Conservation (phyloP, 768 basidiomycete species). For the Paxillus rubicundulus region DNA sequence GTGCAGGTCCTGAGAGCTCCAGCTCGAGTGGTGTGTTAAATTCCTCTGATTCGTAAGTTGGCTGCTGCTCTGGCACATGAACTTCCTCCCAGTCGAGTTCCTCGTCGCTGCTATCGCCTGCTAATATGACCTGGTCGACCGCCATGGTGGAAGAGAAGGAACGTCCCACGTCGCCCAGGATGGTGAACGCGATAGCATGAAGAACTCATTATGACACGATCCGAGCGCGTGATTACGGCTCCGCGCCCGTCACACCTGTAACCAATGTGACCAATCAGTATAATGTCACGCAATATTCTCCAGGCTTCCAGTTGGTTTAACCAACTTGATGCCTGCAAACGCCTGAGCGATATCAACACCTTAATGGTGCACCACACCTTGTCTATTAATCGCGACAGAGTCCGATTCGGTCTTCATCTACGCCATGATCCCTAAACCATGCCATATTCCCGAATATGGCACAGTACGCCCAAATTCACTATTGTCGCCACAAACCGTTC, state of each 20-base stretch:
- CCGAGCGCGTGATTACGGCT: slow-evolving; percentile 5
- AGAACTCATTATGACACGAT: neutral
- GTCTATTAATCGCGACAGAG: too few species aligned
- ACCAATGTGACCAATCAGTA: neutral
- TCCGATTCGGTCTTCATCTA: too few species aligned
- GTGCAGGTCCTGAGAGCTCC: slow-evolving; percentile 26
- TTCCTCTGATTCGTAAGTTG: neutral
- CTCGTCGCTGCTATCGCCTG: slow-evolving; percentile 48
- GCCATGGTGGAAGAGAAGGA: slow-evolving; percentile 7
- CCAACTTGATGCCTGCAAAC: neutral
- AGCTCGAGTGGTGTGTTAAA: slow-evolving; percentile 22
- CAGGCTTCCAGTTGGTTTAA: too few species aligned
- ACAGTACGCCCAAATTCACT: too few species aligned
- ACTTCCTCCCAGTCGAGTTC: slow-evolving; percentile 85
- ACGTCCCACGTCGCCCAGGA: slow-evolving; percentile 5
- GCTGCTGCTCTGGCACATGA: slow-evolving; percentile 43
- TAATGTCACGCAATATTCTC: too few species aligned
- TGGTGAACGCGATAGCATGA: slow-evolving; percentile 7
- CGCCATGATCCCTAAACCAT: too few species aligned
- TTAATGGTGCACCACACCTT: too few species aligned
- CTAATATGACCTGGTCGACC: slow-evolving; percentile 15
- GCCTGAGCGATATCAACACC: neutral
- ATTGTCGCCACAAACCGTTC: too few species aligned
- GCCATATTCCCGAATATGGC: too few species aligned
- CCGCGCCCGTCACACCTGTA: slow-evolving; percentile 23